Base-by-base conservation (phyloP, 208 protist species). In the Leptomonas seymouri region DNA sequence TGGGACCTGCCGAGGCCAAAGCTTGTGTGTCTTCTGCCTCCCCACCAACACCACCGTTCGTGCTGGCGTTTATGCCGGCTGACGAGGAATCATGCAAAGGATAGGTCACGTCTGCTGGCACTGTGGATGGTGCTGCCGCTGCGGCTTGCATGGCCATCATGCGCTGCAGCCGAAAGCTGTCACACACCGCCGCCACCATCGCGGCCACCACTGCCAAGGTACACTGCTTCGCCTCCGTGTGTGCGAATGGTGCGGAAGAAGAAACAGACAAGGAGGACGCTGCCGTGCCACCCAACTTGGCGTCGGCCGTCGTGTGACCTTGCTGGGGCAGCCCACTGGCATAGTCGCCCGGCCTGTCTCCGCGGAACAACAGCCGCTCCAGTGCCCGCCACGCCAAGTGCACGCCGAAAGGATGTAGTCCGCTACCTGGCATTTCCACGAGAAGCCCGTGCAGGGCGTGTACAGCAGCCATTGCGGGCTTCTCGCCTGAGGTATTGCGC, bases 401-500 rank as follows among this genome's bases (percentile, higher is more conserved):
- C 56, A 75, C 60, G 27, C 53, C 67, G 23, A 42, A 16, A 20
- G 56, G 59, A 31, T 74, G 58, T n/a, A 67, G 46, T 6, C 67
- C 71, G 62, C 27, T 39, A 23, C 34, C 48, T 4, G 69, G 78
- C 45, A 80, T 48, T 68, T 90, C 80, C 30, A 80, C 74, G 21
- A 93, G 60, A 16, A 94, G 60, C 0, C 71, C 67, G 68, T 90
- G 84, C 36, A 94, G 46, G 8, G 85, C 85, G 60, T 84, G 78
- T 31, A 87, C 79, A 14, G 89, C 85, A 30, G 79, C 74, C 20
- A 90, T 51, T 3, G 89, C 78, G 21, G 74, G 62, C 45, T 64
- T 61, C 51, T 91, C 89, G 20, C 85, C 85, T 25, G 50, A 72
- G 1, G 81, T 86, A 20, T 70, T 81, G 20, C 62, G 70, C 62